Evolutionary conservation across 208 protist genomes (phyloP), one percentile per base, ranked within the genome.

Genomic region (Wallacemonas rigidus): DNA sequence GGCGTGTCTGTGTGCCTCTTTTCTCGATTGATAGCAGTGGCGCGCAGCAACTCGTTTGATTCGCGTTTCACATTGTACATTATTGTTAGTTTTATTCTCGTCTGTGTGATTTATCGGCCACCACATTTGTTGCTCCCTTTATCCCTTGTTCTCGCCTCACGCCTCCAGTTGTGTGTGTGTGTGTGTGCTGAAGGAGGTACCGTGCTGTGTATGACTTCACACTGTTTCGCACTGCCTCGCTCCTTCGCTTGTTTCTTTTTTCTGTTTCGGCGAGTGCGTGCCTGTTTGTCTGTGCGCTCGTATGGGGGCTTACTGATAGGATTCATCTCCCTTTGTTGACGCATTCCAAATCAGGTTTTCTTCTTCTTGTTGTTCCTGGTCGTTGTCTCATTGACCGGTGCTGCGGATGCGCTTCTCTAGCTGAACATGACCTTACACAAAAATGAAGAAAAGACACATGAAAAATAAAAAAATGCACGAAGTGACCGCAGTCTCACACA

Each of bases 61-160:
- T n/a, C n/a, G 12, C 26, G 9, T 55, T 51, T 1, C 62, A 67
- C 62, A n/a, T 40, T 67, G 41, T 48, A 67, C 47, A 55, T 67
- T 40, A 67, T 35, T 41, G 9, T 9, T 51, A 67, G 8, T 7
- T 67, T 55, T 51, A 4, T 67, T 67, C 39, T 36, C 44, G 6
- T 64, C 26, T n/a, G 53, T 17, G 26, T 35, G 53, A 57, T 0
- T 50, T 15, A 15, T 45, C 38, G 8, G 7, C 38, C 15, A 44
- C 41, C 57, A 40, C 55, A 53, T 53, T 55, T 71, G n/a, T 6
- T 73, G 0, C 48, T 38, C 56, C 56, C 41, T 76, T 47, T 14
- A 12, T 38, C 3, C 12, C 67, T n/a, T 76, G 12, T 47, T 75
- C n/a, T 54, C 11, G n/a, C 17, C 60, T 56, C 35, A 14, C 69